A percentile compares a stretch with the other conserved stretches of the same genome.
These are phyloP conservation scores for Calocera cornea DNA, from an alignment of 768 basidiomycete genomes.

Conservation along the genomic window DNA sequence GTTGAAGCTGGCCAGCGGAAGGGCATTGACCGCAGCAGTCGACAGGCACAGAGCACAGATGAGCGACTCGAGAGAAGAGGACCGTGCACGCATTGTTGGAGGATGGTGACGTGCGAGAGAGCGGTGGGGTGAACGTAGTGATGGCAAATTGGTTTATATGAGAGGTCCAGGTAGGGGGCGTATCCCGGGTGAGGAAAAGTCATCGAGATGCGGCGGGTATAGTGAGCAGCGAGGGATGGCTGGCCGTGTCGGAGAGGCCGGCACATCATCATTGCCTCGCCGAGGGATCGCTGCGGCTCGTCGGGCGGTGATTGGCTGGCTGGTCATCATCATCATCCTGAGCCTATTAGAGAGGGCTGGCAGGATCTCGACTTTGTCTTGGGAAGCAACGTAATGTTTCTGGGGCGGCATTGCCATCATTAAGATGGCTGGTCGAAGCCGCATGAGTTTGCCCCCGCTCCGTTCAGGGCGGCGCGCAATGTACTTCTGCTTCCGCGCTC, in stretches of 20 bases:
- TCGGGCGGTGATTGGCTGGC: background rate
- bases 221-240: background rate
- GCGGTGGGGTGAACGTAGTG: background rate
- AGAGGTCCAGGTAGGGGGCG: background rate
- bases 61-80: slow-evolving; percentile 2
- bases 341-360: background rate
- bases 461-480: background rate
- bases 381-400: slow-evolving; percentile 1
- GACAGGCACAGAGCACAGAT: background rate
- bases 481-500: background rate
- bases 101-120: background rate
- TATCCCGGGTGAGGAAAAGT: background rate
- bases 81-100: background rate
- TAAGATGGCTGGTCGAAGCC: background rate
- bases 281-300: background rate
- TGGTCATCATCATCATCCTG: background rate
- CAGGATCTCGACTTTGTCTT: background rate
- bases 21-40: background rate
- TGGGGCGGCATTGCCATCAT: background rate
- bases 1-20: background rate
- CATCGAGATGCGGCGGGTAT: background rate
- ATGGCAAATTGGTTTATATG: background rate
- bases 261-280: background rate
- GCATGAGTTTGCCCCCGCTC: background rate
- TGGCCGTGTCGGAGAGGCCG: background rate